phyloP scores from a whole-genome alignment of 257 asterid genomes.

The Nicotiana benthamiana region DNA sequence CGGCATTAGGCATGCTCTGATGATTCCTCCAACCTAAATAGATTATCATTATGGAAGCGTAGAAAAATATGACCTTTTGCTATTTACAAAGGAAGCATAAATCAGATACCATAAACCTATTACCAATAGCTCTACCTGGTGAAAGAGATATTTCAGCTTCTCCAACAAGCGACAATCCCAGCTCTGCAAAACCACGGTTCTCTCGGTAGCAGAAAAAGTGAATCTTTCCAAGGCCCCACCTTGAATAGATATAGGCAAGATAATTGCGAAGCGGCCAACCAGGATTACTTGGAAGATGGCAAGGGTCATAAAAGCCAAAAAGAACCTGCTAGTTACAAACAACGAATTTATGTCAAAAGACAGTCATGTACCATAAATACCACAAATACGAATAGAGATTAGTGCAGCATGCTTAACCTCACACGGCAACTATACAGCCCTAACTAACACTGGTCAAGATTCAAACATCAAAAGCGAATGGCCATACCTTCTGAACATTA shows the following conservation, averaged over 20 bases:
- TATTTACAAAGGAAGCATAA: constrained; percentile 3
- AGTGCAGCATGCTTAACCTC: not conserved
- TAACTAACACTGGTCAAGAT: not conserved
- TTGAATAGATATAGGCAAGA: constrained; percentile 55
- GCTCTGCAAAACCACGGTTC: constrained; percentile 83
- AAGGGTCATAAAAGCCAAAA: constrained; percentile 90
- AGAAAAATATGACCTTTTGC: not conserved
- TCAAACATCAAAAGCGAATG: not conserved
- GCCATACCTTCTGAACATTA: constrained; percentile 60
- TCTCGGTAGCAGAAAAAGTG: constrained; percentile 80
- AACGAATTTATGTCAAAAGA: not conserved
- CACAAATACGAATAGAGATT: not conserved
- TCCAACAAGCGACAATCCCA: constrained; percentile 72
- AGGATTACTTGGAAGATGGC: constrained; percentile 72
- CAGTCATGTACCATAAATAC: not conserved
- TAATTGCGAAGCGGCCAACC: constrained; percentile 97
- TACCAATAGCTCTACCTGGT: constrained; percentile 46
- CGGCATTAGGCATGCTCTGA: constrained; percentile 50
- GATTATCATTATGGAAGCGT: not conserved
- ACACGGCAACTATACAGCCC: not conserved
- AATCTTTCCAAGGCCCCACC: constrained; percentile 59
- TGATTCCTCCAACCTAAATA: constrained; percentile 40
- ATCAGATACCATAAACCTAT: constrained; percentile 2
- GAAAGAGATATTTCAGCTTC: constrained; percentile 58
- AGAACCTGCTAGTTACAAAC: constrained; percentile 44